Evolutionary conservation across 768 basidiomycete species (phyloP).

Genomic region (Clitopilus hobsonii): DNA sequence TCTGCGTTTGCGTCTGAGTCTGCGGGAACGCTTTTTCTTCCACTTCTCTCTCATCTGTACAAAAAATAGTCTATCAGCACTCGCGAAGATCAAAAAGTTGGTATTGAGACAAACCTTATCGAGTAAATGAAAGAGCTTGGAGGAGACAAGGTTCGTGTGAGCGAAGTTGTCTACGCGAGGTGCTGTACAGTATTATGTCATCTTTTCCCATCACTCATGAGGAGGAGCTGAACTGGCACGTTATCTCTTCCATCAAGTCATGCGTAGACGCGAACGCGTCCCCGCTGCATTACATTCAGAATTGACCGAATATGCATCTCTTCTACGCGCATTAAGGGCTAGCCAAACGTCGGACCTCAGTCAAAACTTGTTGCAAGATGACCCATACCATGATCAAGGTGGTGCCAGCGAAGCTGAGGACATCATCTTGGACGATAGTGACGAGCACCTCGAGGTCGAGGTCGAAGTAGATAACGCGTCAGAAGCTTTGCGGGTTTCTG

Average conservation of each 20-base stretch:
- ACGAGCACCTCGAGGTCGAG: slow-evolving; percentile 16
- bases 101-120: slow-evolving; percentile 21
- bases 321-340: slow-evolving; percentile 61
- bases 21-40: slow-evolving; percentile 94
- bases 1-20: slow-evolving; percentile 91
- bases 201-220: slow-evolving; percentile 19
- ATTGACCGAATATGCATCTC: slow-evolving; percentile 60
- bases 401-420: slow-evolving; percentile 17
- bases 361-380: slow-evolving; percentile 36
- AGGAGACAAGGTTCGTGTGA: slow-evolving; percentile 8
- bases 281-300: slow-evolving; percentile 57
- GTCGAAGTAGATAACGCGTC: slow-evolving; percentile 1
- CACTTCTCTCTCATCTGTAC: slow-evolving; percentile 91
- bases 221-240: neutral
- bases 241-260: slow-evolving; percentile 10
- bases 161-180: slow-evolving; percentile 12
- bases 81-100: neutral
- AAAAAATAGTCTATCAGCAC: neutral
- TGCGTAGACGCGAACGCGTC: slow-evolving; percentile 39
- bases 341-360: slow-evolving; percentile 54
- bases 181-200: slow-evolving; percentile 43
- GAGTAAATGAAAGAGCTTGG: slow-evolving; percentile 25
- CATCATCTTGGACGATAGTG: slow-evolving; percentile 20
- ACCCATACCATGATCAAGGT: neutral
- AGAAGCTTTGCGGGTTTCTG: neutral